These are phyloP conservation scores for Aspergillus sp. DNA, from an alignment of 2,329 filamentous ascomycete genomes.

Conservation along the genomic window DNA sequence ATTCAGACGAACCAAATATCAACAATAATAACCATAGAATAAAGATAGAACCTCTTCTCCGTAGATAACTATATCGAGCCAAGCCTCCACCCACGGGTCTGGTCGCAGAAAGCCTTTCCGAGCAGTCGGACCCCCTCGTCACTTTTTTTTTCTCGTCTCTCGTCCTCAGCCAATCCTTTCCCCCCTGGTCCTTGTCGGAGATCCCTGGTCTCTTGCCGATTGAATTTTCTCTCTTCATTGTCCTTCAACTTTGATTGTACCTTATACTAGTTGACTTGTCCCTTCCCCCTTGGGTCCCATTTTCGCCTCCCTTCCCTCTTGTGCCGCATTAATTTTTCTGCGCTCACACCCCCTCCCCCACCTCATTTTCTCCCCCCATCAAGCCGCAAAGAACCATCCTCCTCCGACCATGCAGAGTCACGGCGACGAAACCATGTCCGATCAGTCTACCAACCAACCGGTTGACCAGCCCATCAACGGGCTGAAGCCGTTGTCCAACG, in stretches of 20 bases:
- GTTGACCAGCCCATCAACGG: slow-evolving; percentile 29
- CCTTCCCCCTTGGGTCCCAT: not conserved
- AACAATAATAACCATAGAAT: too few species aligned
- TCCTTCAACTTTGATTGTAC: not conserved
- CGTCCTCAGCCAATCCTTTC: slow-evolving; percentile 1
- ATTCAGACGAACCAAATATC: too few species aligned
- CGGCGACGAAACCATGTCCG: slow-evolving; percentile 26
- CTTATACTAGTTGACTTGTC: not conserved
- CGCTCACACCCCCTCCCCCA: not conserved
- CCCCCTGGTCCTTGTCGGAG: not conserved
- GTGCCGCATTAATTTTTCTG: not conserved
- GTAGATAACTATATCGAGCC: slow-evolving; percentile 1
- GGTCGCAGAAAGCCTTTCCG: slow-evolving; percentile 4
- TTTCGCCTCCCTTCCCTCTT: not conserved
- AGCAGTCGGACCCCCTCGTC: slow-evolving; percentile 5
- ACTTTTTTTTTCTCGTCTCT: slow-evolving; percentile 7
- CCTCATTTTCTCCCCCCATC: not conserved
- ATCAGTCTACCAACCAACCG: slow-evolving; percentile 24
- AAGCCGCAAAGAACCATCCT: not conserved
- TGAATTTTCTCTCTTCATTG: not conserved
- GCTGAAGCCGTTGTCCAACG: slow-evolving; percentile 32
- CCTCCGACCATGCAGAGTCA: not conserved
- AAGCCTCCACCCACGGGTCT: slow-evolving; percentile 1
- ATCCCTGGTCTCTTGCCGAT: not conserved
- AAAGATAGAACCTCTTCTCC: too few species aligned